Evolutionary conservation across 2,329 filamentous ascomycete species (phyloP).

Genomic region (Cytospora piceae): DNA sequence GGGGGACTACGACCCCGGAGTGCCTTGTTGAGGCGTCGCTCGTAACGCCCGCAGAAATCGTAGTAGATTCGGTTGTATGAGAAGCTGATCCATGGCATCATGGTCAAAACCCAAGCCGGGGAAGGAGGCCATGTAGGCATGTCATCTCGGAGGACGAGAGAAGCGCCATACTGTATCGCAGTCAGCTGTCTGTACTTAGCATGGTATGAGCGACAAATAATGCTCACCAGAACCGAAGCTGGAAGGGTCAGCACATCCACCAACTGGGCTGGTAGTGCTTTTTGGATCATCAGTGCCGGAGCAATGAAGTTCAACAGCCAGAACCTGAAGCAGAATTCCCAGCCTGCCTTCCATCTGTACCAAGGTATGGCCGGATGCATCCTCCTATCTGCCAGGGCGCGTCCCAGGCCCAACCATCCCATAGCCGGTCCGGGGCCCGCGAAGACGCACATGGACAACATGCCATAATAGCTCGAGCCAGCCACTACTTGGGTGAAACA

Average conservation of each 20-base stretch:
- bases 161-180: slow-evolving; percentile 49
- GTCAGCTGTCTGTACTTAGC: slow-evolving; percentile 11
- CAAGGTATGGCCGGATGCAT: slow-evolving; percentile 15
- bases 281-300: slow-evolving; percentile 49
- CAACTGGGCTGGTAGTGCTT: slow-evolving; percentile 47
- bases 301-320: slow-evolving; percentile 49
- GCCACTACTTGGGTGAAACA: slow-evolving; percentile 39
- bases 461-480: slow-evolving; percentile 58
- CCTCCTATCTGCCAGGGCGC: slow-evolving; percentile 22
- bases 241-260: slow-evolving; percentile 49
- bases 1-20: slow-evolving; percentile 43
- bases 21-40: slow-evolving; percentile 52
- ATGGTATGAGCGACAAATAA: background rate
- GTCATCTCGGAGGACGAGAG: slow-evolving; percentile 50
- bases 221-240: slow-evolving; percentile 46
- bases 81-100: slow-evolving; percentile 50
- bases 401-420: slow-evolving; percentile 43
- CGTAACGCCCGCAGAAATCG: slow-evolving; percentile 50
- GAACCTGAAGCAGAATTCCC: slow-evolving; percentile 33
- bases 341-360: slow-evolving; percentile 27
- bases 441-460: slow-evolving; percentile 54
- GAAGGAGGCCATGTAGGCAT: slow-evolving; percentile 58
- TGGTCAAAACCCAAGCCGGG: slow-evolving; percentile 52
- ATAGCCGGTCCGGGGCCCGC: slow-evolving; percentile 52
- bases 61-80: slow-evolving; percentile 51